phyloP scores from a whole-genome alignment of 768 basidiomycete genomes.

The Lanmaoa rubissima region DNA sequence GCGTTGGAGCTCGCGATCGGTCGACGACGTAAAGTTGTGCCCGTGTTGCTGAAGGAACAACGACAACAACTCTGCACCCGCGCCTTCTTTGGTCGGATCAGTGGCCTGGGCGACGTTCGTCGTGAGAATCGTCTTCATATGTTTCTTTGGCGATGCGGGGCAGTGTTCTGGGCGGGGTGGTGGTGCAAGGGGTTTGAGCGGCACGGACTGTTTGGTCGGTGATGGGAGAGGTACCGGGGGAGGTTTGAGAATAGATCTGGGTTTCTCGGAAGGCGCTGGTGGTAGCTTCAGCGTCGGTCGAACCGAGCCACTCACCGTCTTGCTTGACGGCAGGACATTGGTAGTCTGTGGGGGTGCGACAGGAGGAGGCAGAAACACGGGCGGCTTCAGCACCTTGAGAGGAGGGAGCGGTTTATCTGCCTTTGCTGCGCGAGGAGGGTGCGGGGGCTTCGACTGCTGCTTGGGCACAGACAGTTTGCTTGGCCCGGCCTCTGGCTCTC shows the following conservation, averaged over 20 bases:
- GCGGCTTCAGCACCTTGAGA: slow-evolving; percentile 19
- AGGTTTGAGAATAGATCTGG: slow-evolving; percentile 28
- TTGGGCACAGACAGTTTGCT: slow-evolving; percentile 10
- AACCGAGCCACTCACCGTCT: neutral
- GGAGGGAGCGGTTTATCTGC: neutral
- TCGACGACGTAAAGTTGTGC: slow-evolving; percentile 34
- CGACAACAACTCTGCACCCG: slow-evolving; percentile 50
- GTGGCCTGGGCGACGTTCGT: slow-evolving; percentile 53
- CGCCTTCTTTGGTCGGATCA: slow-evolving; percentile 49
- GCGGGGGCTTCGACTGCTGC: slow-evolving; percentile 3
- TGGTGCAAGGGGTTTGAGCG: slow-evolving; percentile 27
- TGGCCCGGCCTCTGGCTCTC: slow-evolving; percentile 6
- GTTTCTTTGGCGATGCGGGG: slow-evolving; percentile 31
- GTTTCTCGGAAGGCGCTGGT: slow-evolving; percentile 14
- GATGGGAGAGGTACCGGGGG: slow-evolving; percentile 22
- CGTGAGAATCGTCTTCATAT: slow-evolving; percentile 48
- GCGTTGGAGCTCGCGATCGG: slow-evolving; percentile 41
- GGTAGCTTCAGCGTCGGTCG: slow-evolving; percentile 11
- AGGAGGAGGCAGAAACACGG: slow-evolving; percentile 8
- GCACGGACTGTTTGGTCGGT: slow-evolving; percentile 9
- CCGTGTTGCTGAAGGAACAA: slow-evolving; percentile 51
- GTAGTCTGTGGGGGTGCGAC: neutral
- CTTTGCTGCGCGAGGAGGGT: slow-evolving; percentile 1
- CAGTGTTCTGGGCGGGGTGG: slow-evolving; percentile 25
- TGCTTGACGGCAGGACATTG: neutral